These are phyloP conservation scores for Gilbertella persicaria DNA, from an alignment of 371 early-diverging fungal genomes.

Conservation along the genomic window DNA sequence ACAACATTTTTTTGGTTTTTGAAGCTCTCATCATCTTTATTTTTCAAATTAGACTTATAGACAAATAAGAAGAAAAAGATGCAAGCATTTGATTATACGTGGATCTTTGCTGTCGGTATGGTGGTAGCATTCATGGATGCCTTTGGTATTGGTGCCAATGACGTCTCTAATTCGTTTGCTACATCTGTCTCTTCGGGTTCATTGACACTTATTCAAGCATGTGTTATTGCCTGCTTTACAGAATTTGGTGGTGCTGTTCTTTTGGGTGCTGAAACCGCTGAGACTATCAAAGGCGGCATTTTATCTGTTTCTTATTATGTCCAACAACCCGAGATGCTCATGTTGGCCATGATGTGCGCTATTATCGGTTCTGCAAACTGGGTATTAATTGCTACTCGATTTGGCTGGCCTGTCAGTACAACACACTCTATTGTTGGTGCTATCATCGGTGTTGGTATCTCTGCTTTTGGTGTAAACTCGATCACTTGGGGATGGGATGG, in stretches of 20 bases:
- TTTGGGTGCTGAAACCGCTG: constrained; percentile 72
- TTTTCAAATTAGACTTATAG: too few relatives aligned
- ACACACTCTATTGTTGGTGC: constrained; percentile 80
- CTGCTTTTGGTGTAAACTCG: constrained; percentile 65
- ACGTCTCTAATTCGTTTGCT: constrained; percentile 89
- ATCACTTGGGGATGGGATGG: constrained; percentile 77
- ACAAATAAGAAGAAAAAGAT: constrained; percentile 4
- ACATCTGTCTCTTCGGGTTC: constrained; percentile 88
- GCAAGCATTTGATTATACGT: constrained; percentile 60
- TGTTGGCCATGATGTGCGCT: constrained; percentile 84
- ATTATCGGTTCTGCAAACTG: constrained; percentile 73
- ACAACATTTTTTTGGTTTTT: too few relatives aligned
- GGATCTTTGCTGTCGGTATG: constrained; percentile 74
- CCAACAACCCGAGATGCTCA: constrained; percentile 68
- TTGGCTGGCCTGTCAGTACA: constrained; percentile 59
- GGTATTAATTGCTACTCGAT: constrained; percentile 73
- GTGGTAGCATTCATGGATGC: constrained; percentile 69
- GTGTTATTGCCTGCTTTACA: constrained; percentile 78
- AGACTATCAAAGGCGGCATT: constrained; percentile 77
- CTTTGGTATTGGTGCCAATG: constrained; percentile 83
- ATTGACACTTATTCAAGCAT: constrained; percentile 74
- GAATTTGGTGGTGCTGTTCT: constrained; percentile 84
- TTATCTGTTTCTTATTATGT: constrained; percentile 57
- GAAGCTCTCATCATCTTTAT: too few relatives aligned
- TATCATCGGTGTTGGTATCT: constrained; percentile 76